A percentile compares a stretch with the other conserved stretches of the same genome.
phyloP scores from a whole-genome alignment of 73 alveolate genomes.

The Symbiodinium pilosum region DNA sequence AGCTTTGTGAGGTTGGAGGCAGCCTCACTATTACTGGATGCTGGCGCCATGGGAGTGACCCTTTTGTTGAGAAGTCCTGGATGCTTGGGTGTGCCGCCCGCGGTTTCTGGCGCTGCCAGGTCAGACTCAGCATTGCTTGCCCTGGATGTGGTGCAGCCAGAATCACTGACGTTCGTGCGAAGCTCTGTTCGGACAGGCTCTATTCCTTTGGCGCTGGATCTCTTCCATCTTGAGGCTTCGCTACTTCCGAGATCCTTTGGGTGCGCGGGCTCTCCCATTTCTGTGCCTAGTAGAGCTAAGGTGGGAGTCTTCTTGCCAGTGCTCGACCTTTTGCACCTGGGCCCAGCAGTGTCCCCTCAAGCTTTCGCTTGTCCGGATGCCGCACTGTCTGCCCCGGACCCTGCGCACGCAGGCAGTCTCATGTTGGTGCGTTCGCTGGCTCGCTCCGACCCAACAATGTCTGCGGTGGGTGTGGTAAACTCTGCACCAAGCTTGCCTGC shows the following conservation, averaged over 20 bases:
- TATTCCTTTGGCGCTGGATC: neutral
- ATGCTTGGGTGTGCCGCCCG: neutral
- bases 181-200: neutral
- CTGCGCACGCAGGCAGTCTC: neutral
- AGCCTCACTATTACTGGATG: neutral
- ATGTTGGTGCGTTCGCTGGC: neutral
- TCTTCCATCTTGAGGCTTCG: neutral
- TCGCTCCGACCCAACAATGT: neutral
- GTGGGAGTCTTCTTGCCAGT: neutral
- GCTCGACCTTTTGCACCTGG: slow-evolving; percentile 17
- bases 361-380: neutral
- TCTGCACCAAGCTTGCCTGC: neutral
- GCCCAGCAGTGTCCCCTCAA: neutral
- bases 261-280: neutral
- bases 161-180: neutral
- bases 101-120: neutral
- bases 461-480: neutral
- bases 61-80: neutral
- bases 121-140: neutral
- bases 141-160: neutral
- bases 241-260: neutral
- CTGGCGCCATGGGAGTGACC: neutral
- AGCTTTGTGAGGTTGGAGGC: neutral
- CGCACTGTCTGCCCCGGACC: neutral
- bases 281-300: neutral